A percentile compares a stretch with the other conserved stretches of the same genome.
Evolutionary conservation across 495 filamentous ascomycete species (phyloP).

Genomic region (Lophiostoma macrostomum): DNA sequence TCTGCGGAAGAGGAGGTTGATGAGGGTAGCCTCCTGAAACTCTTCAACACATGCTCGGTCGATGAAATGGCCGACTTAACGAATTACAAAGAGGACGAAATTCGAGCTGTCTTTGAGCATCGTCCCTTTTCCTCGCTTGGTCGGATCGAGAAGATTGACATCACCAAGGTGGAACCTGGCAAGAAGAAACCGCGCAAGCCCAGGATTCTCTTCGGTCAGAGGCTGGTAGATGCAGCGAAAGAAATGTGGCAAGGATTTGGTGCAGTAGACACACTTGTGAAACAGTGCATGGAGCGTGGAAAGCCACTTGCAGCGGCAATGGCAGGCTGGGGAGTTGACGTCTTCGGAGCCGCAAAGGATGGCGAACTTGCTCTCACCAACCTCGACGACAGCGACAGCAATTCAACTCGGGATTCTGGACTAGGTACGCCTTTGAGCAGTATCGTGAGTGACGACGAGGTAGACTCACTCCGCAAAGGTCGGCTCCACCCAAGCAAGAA

Average conservation of each 20-base stretch:
- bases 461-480: slow-evolving; percentile 49
- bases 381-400: slow-evolving; percentile 45
- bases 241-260: slow-evolving; percentile 72
- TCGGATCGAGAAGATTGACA: slow-evolving; percentile 59
- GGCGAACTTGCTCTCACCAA: slow-evolving; percentile 69
- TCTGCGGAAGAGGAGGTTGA: slow-evolving; percentile 43
- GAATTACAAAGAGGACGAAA: slow-evolving; percentile 62
- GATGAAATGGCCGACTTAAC: slow-evolving; percentile 76
- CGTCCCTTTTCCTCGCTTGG: slow-evolving; percentile 66
- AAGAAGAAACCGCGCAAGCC: slow-evolving; percentile 44
- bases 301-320: slow-evolving; percentile 66
- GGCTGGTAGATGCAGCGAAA: slow-evolving; percentile 66
- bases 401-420: slow-evolving; percentile 60
- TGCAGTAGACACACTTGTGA: slow-evolving; percentile 76
- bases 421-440: slow-evolving; percentile 67
- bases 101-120: slow-evolving; percentile 60
- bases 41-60: slow-evolving; percentile 75
- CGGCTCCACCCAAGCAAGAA: slow-evolving; percentile 7
- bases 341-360: slow-evolving; percentile 58
- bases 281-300: slow-evolving; percentile 66
- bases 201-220: slow-evolving; percentile 60
- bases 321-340: slow-evolving; percentile 73
- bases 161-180: slow-evolving; percentile 45
- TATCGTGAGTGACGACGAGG: slow-evolving; percentile 47
- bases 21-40: slow-evolving; percentile 64